These are phyloP conservation scores for Euclidium syriacum DNA, from an alignment of 345 rosid genomes.

Conservation along the genomic window DNA sequence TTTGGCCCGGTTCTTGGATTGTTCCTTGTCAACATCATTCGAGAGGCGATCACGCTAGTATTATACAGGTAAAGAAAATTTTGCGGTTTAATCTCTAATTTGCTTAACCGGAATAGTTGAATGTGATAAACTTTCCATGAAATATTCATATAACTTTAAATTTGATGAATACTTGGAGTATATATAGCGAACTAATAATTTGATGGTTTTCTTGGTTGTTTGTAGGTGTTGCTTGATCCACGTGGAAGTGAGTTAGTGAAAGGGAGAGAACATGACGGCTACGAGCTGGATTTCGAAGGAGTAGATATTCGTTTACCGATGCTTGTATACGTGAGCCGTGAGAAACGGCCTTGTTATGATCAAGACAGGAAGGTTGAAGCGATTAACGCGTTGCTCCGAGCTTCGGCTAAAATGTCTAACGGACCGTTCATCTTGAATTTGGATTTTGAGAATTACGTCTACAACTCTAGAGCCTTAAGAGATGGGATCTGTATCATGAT, in stretches of 20 bases:
- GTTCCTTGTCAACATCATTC: slow-evolving; percentile 52
- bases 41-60: slow-evolving; percentile 74
- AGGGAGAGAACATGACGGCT: slow-evolving; percentile 14
- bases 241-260: slow-evolving; percentile 43
- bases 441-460: slow-evolving; percentile 77
- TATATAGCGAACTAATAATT: too few relatives aligned
- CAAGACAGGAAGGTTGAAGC: slow-evolving; percentile 94
- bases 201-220: background rate
- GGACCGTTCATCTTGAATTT: slow-evolving; percentile 86
- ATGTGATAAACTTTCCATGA: too few relatives aligned
- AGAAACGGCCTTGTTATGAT: slow-evolving; percentile 83
- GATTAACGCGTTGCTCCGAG: slow-evolving; percentile 78
- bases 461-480: slow-evolving; percentile 61
- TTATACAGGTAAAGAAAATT: slow-evolving; percentile 48
- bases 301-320: slow-evolving; percentile 76
- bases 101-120: too few relatives aligned
- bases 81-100: background rate
- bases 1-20: slow-evolving; percentile 86
- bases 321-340: slow-evolving; percentile 77
- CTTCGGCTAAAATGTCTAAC: slow-evolving; percentile 83
- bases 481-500: slow-evolving; percentile 93
- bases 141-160: too few relatives aligned
- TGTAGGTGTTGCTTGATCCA: slow-evolving; percentile 72
- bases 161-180: too few relatives aligned
- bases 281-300: slow-evolving; percentile 40